Conservation (phyloP, 2,329 filamentous ascomycete genomes). For the Beauveria brongniartii region DNA sequence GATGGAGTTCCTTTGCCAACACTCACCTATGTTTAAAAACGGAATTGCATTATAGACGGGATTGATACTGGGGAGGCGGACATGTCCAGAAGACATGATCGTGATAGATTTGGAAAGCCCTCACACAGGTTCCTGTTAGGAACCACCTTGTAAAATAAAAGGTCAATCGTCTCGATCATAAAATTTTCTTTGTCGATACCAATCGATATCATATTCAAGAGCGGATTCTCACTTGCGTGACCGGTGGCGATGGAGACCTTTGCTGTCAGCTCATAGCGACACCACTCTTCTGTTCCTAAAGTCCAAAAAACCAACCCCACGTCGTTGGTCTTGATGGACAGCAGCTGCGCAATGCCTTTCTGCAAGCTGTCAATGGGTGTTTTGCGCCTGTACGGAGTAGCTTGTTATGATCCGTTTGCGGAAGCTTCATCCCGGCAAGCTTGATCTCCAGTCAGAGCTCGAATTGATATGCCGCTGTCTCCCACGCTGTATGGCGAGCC, state of each 20-base stretch:
- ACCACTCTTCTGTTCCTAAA: background rate
- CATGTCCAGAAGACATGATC: constrained; percentile 25
- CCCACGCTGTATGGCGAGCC: background rate
- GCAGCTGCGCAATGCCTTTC: background rate
- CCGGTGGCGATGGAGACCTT: background rate
- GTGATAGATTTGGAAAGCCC: constrained; percentile 28
- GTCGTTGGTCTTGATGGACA: background rate
- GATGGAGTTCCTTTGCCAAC: constrained; percentile 4
- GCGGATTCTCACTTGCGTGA: background rate
- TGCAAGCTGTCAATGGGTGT: too few species aligned
- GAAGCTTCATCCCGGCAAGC: background rate
- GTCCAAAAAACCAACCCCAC: background rate
- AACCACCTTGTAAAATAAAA: constrained; percentile 37
- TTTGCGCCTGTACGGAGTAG: background rate
- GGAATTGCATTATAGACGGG: constrained; percentile 13
- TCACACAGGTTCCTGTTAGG: constrained; percentile 23
- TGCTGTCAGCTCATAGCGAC: background rate
- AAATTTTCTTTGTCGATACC: constrained; percentile 21
- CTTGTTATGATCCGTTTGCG: background rate
- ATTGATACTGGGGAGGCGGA: constrained; percentile 16
- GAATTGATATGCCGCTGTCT: background rate
- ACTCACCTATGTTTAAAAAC: constrained; percentile 11
- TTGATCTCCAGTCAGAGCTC: background rate
- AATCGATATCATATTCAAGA: constrained; percentile 3
- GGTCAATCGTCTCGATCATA: constrained; percentile 30